Evolutionary conservation across 768 basidiomycete genomes (phyloP), one percentile per base, ranked within the genome.

Genomic region (Mycena sanguinolenta): DNA sequence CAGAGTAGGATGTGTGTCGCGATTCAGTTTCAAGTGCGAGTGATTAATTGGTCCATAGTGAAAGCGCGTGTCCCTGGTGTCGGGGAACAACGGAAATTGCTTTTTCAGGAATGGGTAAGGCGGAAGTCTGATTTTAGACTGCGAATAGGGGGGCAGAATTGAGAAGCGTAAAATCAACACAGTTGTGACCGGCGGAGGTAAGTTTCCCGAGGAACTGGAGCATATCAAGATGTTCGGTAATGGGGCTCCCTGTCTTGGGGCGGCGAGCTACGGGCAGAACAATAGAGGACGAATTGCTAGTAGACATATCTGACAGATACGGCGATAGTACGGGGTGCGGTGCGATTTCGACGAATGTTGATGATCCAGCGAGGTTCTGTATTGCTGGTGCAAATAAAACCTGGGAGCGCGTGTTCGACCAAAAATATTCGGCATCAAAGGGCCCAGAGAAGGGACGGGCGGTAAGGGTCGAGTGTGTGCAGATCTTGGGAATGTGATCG

Each of bases 401-500:
- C 12, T 78, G 77, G 0, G 65, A 49, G 19, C 79, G 76, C 8
- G 77, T 75, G 60, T 77, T 77, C 21, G 74, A 42, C 83, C 83
- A 84, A 49, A 78, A 78, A 67, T 84, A 83, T 2, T 79, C 74
- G 4, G 75, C 70, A 17, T 73, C 73, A 58, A 77, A 81, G 4
- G 64, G 4, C 52, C 60, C 23, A 65, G 62, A 3, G 38, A 8
- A 6, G 71, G 34, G 1, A 23, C 71, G 52, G 0, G 82, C 84
- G 16, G 81, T 81, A 16, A 78, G 65, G 12, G 84, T 83, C 3
- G 86, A 87, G 70, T 78, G 85, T 4, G 77, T 79, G 4, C 73
- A 64, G n/a, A 82, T 76, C 5, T 58, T 59, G 0, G 85, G 83
- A 2, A 34, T 42, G 39, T 75, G 71, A 0, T 54, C 25, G 1